A percentile compares a stretch with the other conserved stretches of the same genome.
Conservation (phyloP, 2,329 filamentous ascomycete genomes). For the Fusarium oligoseptatum region DNA sequence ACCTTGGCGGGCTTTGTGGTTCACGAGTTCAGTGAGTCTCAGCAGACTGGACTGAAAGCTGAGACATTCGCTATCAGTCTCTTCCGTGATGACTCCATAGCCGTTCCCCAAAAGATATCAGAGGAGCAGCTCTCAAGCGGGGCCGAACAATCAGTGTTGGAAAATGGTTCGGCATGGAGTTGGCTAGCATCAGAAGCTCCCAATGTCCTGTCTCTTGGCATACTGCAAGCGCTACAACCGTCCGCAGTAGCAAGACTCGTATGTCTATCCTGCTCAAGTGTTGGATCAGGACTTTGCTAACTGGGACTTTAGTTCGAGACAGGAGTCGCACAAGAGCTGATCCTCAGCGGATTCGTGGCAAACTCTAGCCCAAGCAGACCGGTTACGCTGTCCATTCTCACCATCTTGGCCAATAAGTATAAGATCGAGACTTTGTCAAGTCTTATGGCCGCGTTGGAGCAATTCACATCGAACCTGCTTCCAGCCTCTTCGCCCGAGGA, state of each 20-base stretch:
- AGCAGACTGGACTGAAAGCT: conserved; percentile 51
- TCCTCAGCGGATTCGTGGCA: conserved; percentile 46
- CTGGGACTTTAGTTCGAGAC: conserved; percentile 50
- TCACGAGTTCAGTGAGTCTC: conserved; percentile 53
- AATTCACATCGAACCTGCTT: conserved; percentile 41
- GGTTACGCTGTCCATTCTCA: conserved; percentile 54
- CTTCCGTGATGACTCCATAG: conserved; percentile 52
- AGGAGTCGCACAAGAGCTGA: conserved; percentile 53
- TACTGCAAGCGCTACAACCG: conserved; percentile 54
- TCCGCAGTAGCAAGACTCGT: conserved; percentile 53
- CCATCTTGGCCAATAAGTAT: conserved; percentile 61
- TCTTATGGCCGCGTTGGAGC: conserved; percentile 47
- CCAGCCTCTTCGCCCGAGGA: conserved; percentile 20
- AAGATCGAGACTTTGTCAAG: conserved; percentile 51
- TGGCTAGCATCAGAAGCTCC: conserved; percentile 50
- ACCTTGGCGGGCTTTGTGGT: conserved; percentile 54
- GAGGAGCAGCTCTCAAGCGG: conserved; percentile 15
- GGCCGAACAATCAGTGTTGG: conserved; percentile 5
- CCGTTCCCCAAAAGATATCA: conserved; percentile 21
- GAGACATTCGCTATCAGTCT: conserved; percentile 54
- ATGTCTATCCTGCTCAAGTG: conserved; percentile 25
- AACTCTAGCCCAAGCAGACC: conserved; percentile 37
- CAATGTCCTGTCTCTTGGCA: conserved; percentile 55
- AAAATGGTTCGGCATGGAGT: conserved; percentile 45
- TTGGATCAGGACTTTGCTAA: conserved; percentile 27